Evolutionary conservation across 768 basidiomycete genomes (phyloP).

Genomic region (Mycena metata): DNA sequence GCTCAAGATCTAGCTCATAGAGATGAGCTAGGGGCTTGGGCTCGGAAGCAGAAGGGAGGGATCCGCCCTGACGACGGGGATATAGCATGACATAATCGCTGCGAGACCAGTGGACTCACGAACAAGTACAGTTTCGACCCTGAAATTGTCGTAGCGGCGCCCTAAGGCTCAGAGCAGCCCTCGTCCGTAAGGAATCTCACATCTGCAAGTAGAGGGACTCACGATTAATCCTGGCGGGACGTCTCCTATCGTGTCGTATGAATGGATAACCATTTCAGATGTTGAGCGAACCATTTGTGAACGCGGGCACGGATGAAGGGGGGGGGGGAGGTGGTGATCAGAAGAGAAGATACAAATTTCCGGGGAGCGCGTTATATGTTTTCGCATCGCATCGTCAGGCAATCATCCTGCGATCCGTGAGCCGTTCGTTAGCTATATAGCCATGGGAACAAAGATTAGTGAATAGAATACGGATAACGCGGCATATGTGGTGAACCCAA

Average conservation of each 20-base stretch:
- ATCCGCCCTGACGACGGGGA: conserved; percentile 26
- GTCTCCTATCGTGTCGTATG: conserved; percentile 27
- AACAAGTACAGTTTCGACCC: conserved; percentile 39
- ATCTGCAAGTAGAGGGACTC: not conserved
- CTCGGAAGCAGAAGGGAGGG: conserved; percentile 15
- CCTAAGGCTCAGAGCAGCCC: conserved; percentile 24
- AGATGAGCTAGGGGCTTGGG: conserved; percentile 20
- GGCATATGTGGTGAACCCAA: no score
- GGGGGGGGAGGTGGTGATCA: not conserved
- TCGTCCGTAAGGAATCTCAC: not conserved
- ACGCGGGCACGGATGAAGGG: not conserved
- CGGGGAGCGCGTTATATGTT: no score
- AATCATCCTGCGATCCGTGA: no score
- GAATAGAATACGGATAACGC: no score
- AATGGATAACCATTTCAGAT: conserved; percentile 23
- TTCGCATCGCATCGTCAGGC: conserved; percentile 5
- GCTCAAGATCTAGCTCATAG: conserved; percentile 36
- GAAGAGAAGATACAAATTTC: not conserved
- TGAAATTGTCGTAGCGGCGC: conserved; percentile 31
- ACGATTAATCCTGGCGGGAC: conserved; percentile 27
- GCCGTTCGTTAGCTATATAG: no score
- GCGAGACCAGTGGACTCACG: conserved; percentile 21
- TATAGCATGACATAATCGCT: not conserved
- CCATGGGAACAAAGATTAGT: no score
- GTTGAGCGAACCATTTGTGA: conserved; percentile 27